Base-by-base conservation (phyloP, 352 stramenopile genomes). In the Aphanomyces euteiches region DNA sequence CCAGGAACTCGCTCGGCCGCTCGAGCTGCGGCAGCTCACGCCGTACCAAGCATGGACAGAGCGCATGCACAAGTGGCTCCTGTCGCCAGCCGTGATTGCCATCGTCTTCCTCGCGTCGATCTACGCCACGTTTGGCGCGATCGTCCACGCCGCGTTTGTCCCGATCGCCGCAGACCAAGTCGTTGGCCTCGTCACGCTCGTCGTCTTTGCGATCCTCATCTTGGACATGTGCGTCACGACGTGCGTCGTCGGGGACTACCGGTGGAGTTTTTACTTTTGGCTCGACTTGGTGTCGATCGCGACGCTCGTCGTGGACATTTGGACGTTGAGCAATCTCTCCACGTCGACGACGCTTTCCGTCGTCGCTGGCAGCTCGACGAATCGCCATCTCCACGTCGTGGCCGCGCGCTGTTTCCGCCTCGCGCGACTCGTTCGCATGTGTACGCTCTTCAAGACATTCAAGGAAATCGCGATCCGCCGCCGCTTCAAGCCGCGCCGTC, bases 61-160 rank as follows among this genome's bases (percentile, higher is more conserved):
- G 10, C 43, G 43, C 43, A 50, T 50, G 43, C 37, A 2, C 54
- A 60, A 60, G 54, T 37, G 47, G 47, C n/a, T 17, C 3, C 47
- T 67, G 5, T 54, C 60, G 5, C 60, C 38, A 19, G 50, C 36
- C 19, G 60, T 67, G 3, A 19, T 67, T 12, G 41, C 28, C 15
- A 70, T 91, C 57, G 97, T 98, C 87, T 87, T 95, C 7, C 3
- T 96, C 7, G 80, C 97, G 47, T 98, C 93, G 7, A 74, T 97
- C 45, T 98, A 96, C 77, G 91, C 90, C 39, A 84, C 98, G 28
- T 98, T 97, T 56, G 85, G 88, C 21, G 90, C 97, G 72, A 92
- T 98, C 76, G 82, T 98, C 36, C 81, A 89, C n/a, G 69, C 96
- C 21, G 85, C 90, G 21, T 59, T 82, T 47, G 89, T 94, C 59